A percentile compares a stretch with the other conserved stretches of the same genome.
These are phyloP conservation scores for Pleurotus platypus DNA, from an alignment of 768 basidiomycete species.

Conservation along the genomic window DNA sequence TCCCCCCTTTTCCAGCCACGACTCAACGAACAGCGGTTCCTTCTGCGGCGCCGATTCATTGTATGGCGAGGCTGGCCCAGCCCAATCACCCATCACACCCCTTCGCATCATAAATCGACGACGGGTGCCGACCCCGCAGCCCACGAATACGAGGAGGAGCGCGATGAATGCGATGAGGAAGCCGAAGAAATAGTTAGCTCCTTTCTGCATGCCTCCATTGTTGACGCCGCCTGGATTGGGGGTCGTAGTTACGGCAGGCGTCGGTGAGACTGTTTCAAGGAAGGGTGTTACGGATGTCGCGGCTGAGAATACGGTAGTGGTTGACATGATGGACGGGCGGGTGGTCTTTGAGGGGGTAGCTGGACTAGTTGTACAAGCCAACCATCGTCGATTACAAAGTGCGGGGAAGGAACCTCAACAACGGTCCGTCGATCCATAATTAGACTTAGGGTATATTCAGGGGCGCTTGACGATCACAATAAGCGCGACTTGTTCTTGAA, in stretches of 20 bases:
- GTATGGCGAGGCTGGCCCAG: neutral
- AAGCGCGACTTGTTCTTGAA: too few species aligned
- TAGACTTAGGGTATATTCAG: too few species aligned
- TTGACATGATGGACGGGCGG: neutral
- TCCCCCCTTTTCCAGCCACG: conserved; percentile 10
- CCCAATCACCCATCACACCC: conserved; percentile 16
- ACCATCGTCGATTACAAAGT: too few species aligned
- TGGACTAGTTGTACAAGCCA: too few species aligned
- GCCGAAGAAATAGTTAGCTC: conserved; percentile 47
- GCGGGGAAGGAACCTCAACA: too few species aligned
- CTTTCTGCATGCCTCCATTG: conserved; percentile 17
- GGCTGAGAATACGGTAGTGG: neutral
- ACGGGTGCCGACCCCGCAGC: conserved; percentile 46
- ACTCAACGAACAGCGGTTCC: conserved; percentile 13
- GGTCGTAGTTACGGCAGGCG: neutral
- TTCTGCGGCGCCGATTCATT: conserved; percentile 14
- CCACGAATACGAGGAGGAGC: conserved; percentile 47
- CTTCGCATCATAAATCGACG: conserved; percentile 29
- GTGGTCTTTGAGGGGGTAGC: neutral
- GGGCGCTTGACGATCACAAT: too few species aligned
- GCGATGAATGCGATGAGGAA: conserved; percentile 48
- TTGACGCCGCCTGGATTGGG: neutral
- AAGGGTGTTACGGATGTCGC: neutral
- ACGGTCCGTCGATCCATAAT: too few species aligned
- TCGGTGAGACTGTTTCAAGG: conserved; percentile 3